Conservation (phyloP, 2,329 filamentous ascomycete genomes). For the Juglanconis juglandina region DNA sequence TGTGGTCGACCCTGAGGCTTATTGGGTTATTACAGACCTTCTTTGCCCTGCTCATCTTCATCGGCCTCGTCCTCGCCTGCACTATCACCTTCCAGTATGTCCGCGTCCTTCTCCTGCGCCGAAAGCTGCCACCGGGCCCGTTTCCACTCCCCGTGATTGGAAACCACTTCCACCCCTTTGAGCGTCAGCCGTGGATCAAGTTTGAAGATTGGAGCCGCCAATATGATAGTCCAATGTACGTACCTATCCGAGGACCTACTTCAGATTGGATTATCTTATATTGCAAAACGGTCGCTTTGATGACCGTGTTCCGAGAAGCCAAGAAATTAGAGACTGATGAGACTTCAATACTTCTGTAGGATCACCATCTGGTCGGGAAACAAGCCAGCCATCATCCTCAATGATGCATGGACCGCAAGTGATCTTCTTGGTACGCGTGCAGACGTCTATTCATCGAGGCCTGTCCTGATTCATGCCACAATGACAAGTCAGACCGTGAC, state of each 20-base stretch:
- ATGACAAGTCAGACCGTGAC: slow-evolving; percentile 1
- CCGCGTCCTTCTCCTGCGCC: slow-evolving; percentile 4
- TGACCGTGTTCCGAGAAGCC: too few relatives aligned
- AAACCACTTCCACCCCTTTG: background rate
- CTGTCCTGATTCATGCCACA: background rate
- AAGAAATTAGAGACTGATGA: background rate
- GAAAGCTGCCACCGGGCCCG: slow-evolving; percentile 3
- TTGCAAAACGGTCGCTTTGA: too few relatives aligned
- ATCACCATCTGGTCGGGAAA: slow-evolving; percentile 10
- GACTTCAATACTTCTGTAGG: background rate
- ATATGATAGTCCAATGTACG: slow-evolving; percentile 1
- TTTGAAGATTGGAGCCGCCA: slow-evolving; percentile 5
- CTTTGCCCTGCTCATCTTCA: background rate
- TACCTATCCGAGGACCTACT: background rate
- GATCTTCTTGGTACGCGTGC: slow-evolving; percentile 1
- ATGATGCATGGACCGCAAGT: slow-evolving; percentile 6
- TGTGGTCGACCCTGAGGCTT: too few relatives aligned
- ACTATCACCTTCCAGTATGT: background rate
- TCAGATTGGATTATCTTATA: too few relatives aligned
- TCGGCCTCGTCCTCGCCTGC: background rate
- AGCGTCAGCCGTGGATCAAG: background rate
- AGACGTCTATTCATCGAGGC: slow-evolving; percentile 1
- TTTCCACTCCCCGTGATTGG: slow-evolving; percentile 8
- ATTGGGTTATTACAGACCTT: background rate
- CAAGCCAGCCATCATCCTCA: background rate